Base-by-base conservation (phyloP, 192 early-diverging fungal species). In the Gaertneriomyces sp. region DNA sequence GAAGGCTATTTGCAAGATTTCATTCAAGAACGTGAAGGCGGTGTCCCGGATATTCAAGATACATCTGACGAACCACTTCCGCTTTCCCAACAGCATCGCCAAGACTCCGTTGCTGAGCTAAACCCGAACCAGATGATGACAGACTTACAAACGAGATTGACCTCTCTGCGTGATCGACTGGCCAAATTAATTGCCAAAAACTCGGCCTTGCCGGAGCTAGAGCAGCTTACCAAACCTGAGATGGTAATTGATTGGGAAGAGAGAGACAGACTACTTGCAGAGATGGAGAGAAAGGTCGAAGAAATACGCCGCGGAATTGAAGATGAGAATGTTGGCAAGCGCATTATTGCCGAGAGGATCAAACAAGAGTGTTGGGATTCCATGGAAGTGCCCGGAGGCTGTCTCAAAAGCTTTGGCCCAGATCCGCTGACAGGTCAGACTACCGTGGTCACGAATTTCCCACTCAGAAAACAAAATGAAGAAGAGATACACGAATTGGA, bases 351-450 rank as follows among this genome's bases (percentile, higher is more conserved):
- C 40, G 76, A 79, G 52, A 60, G 83, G 10, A 81, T 85, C 57
- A 84, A 79, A 74, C 62, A 56, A 8, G 78, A 81, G 64, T 84
- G 76, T 52, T 84, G 82, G 82, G 82, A 84, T 51, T 78, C 74
- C 11, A 79, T 81, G 74, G 74, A 82, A 56, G 65, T 73, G 4
- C 57, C 79, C 47, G 82, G 82, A 10, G 77, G 77, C 33, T 65
- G 72, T 1, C 63, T 84, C 41, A 79, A 79, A 58, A 76, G 73
- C 4, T 84, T 84, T 60, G 61, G 66, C 42, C 25, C 64, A 0
- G 75, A 84, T 53, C 73, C 76, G 17, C 53, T 75, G 10, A 78
- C 77, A 1, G 61, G 51, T 0, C 68, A 54, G 41, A 46, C 60
- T 3, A 69, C 73, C 17, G 73, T 72, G 49, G 73, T 84, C 4